Conservation (phyloP, 495 filamentous ascomycete genomes). For the Trichocladium uniseriatum region DNA sequence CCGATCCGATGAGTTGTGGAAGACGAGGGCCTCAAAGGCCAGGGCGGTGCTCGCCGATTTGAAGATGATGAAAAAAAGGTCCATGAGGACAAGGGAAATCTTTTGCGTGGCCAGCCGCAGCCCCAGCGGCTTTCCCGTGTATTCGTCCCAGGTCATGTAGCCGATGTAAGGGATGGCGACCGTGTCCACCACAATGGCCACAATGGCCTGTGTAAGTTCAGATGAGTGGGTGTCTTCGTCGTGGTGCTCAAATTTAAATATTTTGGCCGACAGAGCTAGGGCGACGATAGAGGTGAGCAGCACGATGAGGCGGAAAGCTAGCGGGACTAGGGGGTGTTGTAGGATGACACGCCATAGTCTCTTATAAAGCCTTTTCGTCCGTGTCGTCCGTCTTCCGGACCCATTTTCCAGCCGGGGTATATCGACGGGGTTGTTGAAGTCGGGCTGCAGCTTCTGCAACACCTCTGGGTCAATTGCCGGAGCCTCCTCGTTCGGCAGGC, state of each 20-base stretch:
- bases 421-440: constrained; percentile 33
- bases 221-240: constrained; percentile 29
- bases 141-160: constrained; percentile 96
- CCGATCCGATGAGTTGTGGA: constrained; percentile 42
- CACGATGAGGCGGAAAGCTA: constrained; percentile 73
- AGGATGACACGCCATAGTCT: constrained; percentile 46
- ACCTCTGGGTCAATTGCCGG: constrained; percentile 35
- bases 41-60: constrained; percentile 84
- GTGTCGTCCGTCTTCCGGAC: constrained; percentile 6
- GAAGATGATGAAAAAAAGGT: constrained; percentile 94
- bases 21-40: constrained; percentile 74
- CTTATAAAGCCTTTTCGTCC: constrained; percentile 30
- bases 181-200: constrained; percentile 85
- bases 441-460: constrained; percentile 41
- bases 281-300: constrained; percentile 73
- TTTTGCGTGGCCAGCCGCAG: constrained; percentile 75
- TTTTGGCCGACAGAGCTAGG: constrained; percentile 67
- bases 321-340: constrained; percentile 73
- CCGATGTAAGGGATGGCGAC: constrained; percentile 80
- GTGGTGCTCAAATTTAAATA: constrained; percentile 51
- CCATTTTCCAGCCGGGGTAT: constrained; percentile 13
- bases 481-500: constrained; percentile 34
- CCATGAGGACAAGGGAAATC: constrained; percentile 76
- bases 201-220: constrained; percentile 66
- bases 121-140: constrained; percentile 84